A percentile compares a stretch with the other conserved stretches of the same genome.
phyloP scores from a whole-genome alignment of 1,284 basidiomycete species.

The Gymnopus androsaceus region DNA sequence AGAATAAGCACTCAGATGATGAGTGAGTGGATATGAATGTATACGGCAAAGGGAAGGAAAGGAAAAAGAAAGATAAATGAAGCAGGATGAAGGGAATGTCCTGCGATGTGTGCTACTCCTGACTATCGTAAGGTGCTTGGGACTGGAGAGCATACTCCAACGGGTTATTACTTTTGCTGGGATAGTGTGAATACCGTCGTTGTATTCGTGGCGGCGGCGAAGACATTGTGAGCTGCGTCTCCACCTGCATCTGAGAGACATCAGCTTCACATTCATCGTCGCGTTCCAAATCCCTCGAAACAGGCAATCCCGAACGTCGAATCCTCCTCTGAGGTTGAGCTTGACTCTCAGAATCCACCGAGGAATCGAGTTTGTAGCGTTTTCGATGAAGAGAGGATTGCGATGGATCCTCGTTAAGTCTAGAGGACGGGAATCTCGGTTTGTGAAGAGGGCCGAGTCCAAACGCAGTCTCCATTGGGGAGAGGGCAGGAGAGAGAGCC shows the following conservation, averaged over 20 bases:
- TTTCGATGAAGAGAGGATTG: neutral
- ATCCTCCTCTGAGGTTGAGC: neutral
- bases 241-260: neutral
- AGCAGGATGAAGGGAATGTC: neutral
- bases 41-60: neutral
- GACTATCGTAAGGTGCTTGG: conserved; percentile 37
- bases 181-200: conserved; percentile 28
- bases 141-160: conserved; percentile 43
- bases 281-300: no score
- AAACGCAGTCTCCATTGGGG: neutral
- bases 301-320: neutral
- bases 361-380: neutral
- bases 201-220: neutral
- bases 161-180: no score
- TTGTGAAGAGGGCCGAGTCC: neutral
- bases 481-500: neutral
- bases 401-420: neutral
- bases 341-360: neutral
- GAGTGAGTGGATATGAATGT: no score
- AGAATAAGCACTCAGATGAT: no score
- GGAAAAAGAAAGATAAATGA: neutral
- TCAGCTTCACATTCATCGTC: conserved; percentile 1
- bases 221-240: neutral
- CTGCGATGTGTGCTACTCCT: neutral
- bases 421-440: neutral